These are phyloP conservation scores for Zygnema cylindricum DNA, from an alignment of 139 green algal genomes.

Conservation along the genomic window DNA sequence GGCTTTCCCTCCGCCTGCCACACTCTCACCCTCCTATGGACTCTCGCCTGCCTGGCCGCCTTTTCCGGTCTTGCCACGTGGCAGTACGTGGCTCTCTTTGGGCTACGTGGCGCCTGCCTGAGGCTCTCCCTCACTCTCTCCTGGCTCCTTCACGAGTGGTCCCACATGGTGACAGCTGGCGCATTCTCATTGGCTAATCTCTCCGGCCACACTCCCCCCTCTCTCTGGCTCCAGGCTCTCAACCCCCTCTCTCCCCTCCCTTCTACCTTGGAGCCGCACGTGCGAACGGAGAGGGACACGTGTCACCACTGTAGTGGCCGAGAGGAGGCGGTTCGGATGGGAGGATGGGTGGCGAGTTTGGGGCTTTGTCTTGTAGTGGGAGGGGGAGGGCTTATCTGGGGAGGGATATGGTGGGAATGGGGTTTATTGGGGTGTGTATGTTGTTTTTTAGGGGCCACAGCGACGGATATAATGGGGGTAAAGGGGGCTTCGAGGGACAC, in stretches of 20 bases:
- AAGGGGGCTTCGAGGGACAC: not conserved
- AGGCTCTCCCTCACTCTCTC: not conserved
- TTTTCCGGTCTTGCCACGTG: not conserved
- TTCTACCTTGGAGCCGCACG: not conserved
- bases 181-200: not conserved
- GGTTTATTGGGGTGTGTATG: not conserved
- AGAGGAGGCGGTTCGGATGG: not conserved
- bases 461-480: not conserved
- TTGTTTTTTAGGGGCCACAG: not conserved
- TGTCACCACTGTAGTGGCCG: not conserved
- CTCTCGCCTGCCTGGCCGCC: not conserved
- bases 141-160: constrained; percentile 2
- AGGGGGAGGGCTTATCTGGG: not conserved
- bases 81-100: too few relatives aligned
- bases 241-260: not conserved
- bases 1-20: not conserved
- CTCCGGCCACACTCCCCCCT: not conserved
- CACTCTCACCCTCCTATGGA: not conserved
- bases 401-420: not conserved
- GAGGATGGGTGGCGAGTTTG: not conserved
- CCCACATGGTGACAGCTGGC: not conserved
- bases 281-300: not conserved
- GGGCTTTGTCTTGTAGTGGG: not conserved
- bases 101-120: not conserved
- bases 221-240: not conserved